Evolutionary conservation across 192 early-diverging fungal genomes (phyloP).

Genomic region (Geranomyces variabilis): DNA sequence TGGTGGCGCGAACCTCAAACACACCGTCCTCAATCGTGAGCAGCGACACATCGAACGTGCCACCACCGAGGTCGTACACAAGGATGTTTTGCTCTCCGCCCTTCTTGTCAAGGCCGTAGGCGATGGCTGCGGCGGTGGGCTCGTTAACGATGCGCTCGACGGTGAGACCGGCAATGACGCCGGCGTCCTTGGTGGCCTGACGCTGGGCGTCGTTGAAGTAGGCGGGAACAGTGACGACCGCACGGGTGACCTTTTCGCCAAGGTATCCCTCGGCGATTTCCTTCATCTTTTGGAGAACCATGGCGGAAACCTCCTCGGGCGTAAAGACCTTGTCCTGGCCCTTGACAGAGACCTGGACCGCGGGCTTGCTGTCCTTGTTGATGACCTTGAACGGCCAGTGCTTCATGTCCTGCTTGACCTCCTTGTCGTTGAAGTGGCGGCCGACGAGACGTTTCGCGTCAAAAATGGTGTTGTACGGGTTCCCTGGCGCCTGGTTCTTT

Average conservation of each 20-base stretch:
- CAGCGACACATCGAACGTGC: conserved; percentile 95
- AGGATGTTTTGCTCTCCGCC: conserved; percentile 78
- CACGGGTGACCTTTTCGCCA: conserved; percentile 76
- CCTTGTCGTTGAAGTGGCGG: conserved; percentile 84
- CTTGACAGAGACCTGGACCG: conserved; percentile 89
- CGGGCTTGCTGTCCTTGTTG: conserved; percentile 79
- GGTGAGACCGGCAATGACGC: conserved; percentile 87
- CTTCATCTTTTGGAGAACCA: conserved; percentile 93
- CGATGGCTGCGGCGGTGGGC: conserved; percentile 96
- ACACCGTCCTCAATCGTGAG: conserved; percentile 93
- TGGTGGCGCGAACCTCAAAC: conserved; percentile 92
- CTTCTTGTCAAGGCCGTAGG: conserved; percentile 94
- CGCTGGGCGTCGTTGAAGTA: conserved; percentile 96
- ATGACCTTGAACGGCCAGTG: conserved; percentile 98
- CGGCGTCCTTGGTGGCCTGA: conserved; percentile 96
- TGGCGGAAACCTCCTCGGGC: conserved; percentile 88
- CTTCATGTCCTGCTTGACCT: conserved; percentile 99
- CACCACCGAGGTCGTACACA: conserved; percentile 90
- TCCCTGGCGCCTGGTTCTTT: conserved; percentile 97
- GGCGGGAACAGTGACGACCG: conserved; percentile 91
- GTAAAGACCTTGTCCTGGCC: conserved; percentile 95
- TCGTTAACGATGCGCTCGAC: conserved; percentile 97
- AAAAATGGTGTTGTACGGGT: conserved; percentile 95
- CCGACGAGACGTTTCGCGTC: conserved; percentile 99
- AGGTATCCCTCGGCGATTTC: conserved; percentile 88